These are phyloP conservation scores for Tylopilus sp. DNA, from an alignment of 768 basidiomycete species.

Conservation along the genomic window DNA sequence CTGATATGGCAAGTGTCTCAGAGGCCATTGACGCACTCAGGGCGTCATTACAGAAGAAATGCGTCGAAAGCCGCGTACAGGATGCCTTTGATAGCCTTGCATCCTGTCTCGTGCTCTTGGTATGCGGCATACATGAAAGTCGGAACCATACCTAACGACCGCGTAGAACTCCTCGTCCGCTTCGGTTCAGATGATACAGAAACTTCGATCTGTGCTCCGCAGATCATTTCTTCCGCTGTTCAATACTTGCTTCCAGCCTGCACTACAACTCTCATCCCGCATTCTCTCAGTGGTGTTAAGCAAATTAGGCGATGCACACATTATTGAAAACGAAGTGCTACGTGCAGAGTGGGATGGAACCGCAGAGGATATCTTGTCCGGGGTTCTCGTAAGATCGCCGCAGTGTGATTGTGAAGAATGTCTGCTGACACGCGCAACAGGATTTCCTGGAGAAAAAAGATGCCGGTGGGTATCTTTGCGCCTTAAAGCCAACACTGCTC, in stretches of 20 bases:
- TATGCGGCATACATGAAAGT: slow-evolving; percentile 26
- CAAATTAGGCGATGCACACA: slow-evolving; percentile 32
- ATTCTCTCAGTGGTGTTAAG: slow-evolving; percentile 41
- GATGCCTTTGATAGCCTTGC: slow-evolving; percentile 39
- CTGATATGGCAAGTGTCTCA: slow-evolving; percentile 24
- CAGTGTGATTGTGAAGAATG: neutral
- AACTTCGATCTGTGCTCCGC: slow-evolving; percentile 41
- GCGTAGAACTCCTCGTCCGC: slow-evolving; percentile 38
- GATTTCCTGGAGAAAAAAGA: slow-evolving; percentile 24
- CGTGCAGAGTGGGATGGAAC: slow-evolving; percentile 43
- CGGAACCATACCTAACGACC: neutral
- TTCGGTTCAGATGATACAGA: slow-evolving; percentile 35
- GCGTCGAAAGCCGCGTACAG: slow-evolving; percentile 27
- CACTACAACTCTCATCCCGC: slow-evolving; percentile 40
- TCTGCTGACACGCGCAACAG: slow-evolving; percentile 18
- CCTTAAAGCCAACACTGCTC: neutral
- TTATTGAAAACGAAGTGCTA: slow-evolving; percentile 17
- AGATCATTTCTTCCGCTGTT: slow-evolving; percentile 45
- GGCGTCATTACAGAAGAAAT: slow-evolving; percentile 25
- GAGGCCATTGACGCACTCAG: slow-evolving; percentile 33
- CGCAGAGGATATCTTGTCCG: slow-evolving; percentile 48
- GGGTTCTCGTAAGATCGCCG: slow-evolving; percentile 40
- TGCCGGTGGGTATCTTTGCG: slow-evolving; percentile 11
- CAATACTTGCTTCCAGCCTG: slow-evolving; percentile 31
- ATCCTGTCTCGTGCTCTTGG: slow-evolving; percentile 43